Evolutionary conservation across 1,284 basidiomycete genomes (phyloP), one percentile per base, ranked within the genome.

Genomic region (Tilletia horrida): DNA sequence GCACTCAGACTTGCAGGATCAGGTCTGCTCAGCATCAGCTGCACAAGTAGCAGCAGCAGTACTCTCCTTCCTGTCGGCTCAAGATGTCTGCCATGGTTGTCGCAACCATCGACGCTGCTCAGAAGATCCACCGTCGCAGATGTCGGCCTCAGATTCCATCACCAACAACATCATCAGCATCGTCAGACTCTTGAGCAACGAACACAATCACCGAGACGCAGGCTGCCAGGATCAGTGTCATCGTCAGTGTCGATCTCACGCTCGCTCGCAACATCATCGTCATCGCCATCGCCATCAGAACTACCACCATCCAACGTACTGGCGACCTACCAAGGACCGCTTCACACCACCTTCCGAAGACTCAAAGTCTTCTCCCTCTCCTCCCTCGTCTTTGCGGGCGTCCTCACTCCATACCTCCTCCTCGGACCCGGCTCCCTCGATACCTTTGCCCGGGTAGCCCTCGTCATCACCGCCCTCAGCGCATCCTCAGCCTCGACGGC

Each of bases 331-430:
- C 55, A 67, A 69, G 91, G 91, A 0, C 91, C 91, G 1, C 83
- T 93, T 55, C 82, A 88, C 0, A 78, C 84, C 57, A 90, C 90
- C 0, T 92, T 91, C 83, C 86, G 87, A 57, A 86, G 88, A 8
- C 85, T 92, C 66, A 93, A 93, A 79, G 83, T 91, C 27, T 92
- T 93, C 83, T 93, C 91, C 9, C 83, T 93, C 1, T 87, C 88
- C 50, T 92, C 91, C 1, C 85, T 93, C 63, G 85, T 85, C 3
- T 86, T 92, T 59, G 89, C 90, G n/a, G 83, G 85, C 64, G 84
- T 87, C 2, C 84, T 93, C 74, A 85, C 89, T 0, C 91, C 91
- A 1, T 87, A 93, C 82, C 87, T 94, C 67, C 89, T 93, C 80
- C 81, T 91, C 55, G 85, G 92, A 67, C 90, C 92, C 69, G 90